Base-by-base conservation (phyloP, 1,284 basidiomycete species). In the Trichosporon asahii region DNA sequence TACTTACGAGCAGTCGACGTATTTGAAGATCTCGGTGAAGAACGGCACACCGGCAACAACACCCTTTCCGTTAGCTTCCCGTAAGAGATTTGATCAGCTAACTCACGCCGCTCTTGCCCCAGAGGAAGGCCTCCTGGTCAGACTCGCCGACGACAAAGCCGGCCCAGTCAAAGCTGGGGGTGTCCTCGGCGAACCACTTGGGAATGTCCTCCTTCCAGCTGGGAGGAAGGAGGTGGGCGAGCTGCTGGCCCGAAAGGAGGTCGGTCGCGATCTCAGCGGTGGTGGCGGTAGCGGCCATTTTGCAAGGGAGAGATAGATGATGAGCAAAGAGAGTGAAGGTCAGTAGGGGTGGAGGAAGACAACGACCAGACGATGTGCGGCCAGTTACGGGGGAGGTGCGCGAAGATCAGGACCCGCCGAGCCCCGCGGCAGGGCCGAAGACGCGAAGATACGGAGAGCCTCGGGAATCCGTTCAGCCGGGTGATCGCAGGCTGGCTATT, bases 71-170 rank as follows among this genome's bases (percentile, higher is more conserved):
- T 46, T 15, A 70, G 66, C 23, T 57, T 12, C 14, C 5, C 2
- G 6, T 31, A 23, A 7, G 3, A 11, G 4, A 12, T 2, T 1
- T 27, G 21, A 4, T n/a, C 31, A 23, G 21, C 15, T 4, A 2
- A 79, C 80, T 67, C 72, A 84, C 83, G 57, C 79, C 84, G 46
- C 76, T 81, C 76, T 84, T 99, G 69, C 95, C 95, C 77, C 94
- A 88, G 33, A 99, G 88, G 78, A 91, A 91, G 3, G 97, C 97
- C 80, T 92, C 90, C 67, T 94, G 90, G 64, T 88, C 85, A 7
- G 88, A 90, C 77, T 98, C 95, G 21, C 97, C 97, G 14, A 99
- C 97, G 40, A 99, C 95, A 80, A 92, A 98, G 2, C 97, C 97
- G 44, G 92, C 96, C 80, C 94, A 98, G 84, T 99, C 96, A 78